Evolutionary conservation across 2,329 filamentous ascomycete genomes (phyloP).

Genomic region (Pseudopyricularia cyperi): DNA sequence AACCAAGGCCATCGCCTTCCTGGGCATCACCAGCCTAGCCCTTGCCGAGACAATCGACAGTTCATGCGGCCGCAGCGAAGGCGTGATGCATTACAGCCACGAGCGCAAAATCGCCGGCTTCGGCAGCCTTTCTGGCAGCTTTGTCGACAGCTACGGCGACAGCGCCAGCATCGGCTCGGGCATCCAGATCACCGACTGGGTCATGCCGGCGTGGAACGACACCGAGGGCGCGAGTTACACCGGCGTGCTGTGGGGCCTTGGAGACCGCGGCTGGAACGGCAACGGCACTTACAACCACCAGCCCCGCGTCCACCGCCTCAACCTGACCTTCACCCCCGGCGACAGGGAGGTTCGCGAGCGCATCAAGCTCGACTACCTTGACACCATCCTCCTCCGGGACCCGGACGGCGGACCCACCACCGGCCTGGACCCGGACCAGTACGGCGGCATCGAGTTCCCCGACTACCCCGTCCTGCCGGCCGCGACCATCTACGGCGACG

Average conservation of each 20-base stretch:
- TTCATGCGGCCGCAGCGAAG: neutral
- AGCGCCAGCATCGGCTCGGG: slow-evolving; percentile 55
- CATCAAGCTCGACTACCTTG: slow-evolving; percentile 45
- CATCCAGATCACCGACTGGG: slow-evolving; percentile 41
- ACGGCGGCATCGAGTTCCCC: slow-evolving; percentile 36
- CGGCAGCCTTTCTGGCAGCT: slow-evolving; percentile 43
- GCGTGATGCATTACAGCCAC: neutral
- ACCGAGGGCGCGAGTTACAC: slow-evolving; percentile 37
- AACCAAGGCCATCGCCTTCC: neutral
- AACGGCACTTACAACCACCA: slow-evolving; percentile 58
- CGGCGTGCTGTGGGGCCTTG: slow-evolving; percentile 49
- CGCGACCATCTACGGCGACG: slow-evolving; percentile 52
- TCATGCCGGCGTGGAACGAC: slow-evolving; percentile 17
- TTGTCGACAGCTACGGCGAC: slow-evolving; percentile 54
- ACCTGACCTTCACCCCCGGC: slow-evolving; percentile 43
- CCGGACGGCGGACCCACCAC: slow-evolving; percentile 49
- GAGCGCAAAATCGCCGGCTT: neutral
- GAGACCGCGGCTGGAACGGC: slow-evolving; percentile 64
- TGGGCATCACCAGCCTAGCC: neutral
- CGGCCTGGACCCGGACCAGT: slow-evolving; percentile 47
- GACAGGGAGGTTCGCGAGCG: slow-evolving; percentile 30
- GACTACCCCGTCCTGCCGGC: slow-evolving; percentile 50
- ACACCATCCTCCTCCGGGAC: slow-evolving; percentile 51
- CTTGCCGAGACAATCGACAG: neutral
- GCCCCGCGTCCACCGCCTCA: slow-evolving; percentile 54